Evolutionary conservation across 2,329 filamentous ascomycete genomes (phyloP), one percentile per base, ranked within the genome.

Genomic region (Exophiala dermatitidis): DNA sequence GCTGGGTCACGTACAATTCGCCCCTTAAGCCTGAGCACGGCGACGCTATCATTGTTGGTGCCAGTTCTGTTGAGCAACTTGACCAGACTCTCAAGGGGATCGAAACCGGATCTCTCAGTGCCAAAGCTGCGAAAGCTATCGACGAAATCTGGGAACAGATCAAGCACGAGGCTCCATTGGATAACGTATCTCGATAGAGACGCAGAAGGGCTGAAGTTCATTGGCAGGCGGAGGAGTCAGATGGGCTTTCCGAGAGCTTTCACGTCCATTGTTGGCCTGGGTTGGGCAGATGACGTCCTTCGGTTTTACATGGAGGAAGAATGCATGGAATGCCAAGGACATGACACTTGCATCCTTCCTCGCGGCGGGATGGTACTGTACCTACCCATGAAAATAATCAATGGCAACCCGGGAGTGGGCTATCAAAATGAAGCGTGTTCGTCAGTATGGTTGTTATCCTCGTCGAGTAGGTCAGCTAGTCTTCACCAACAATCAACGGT

Each of bases 1-100:
- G 68, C 31, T 71, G 69, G 68, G 54, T 67, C 5, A 60, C 62
- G 8, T 66, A 67, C 52, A 65, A 71, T 52, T 70, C 63, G 2
- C 49, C 51, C 8, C 43, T 69, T 45, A 57, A 53, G 7, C 61
- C 63, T 3, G 60, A 62, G 3, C 60, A 70, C 26, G 64, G 65
- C 7, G 62, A 63, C 33, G 60, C 47, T 5, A 50, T 71, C 19
- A 60, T 73, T 10, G 32, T 72, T 4, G 69, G 70, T 0, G 68
- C 69, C 2, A 71, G 68, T 47, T 64, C 58, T 19, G 52, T 49
- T 4, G 49, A 59, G 9, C 68, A 72, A 50, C 51, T 72, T 3
- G 48, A 65, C 9, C 63, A 68, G 50, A 69, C 64, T 28, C 46
- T 61, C 38, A 32, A 31, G 10, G 54, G 50, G 2, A 63, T 67